A percentile compares a stretch with the other conserved stretches of the same genome.
Evolutionary conservation across 371 early-diverging fungal species (phyloP).

Genomic region (Rhizopus stolonifer): DNA sequence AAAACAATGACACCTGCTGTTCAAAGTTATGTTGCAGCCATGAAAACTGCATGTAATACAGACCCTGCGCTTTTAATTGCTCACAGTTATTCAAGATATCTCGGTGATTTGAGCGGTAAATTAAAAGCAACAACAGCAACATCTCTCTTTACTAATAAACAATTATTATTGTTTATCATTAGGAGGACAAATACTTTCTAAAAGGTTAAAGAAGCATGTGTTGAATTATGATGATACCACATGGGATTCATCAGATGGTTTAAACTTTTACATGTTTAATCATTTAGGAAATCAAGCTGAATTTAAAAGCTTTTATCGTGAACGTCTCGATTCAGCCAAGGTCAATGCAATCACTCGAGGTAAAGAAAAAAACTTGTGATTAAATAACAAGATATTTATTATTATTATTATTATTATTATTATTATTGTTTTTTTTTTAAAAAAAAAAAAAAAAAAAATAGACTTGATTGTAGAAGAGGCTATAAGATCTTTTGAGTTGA

Average conservation of each 20-base stretch:
- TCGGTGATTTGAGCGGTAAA: conserved; percentile 61
- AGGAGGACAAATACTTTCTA: conserved; percentile 63
- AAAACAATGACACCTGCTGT: conserved; percentile 56
- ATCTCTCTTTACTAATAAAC: too few species aligned
- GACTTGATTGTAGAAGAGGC: conserved; percentile 45
- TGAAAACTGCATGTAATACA: conserved; percentile 43
- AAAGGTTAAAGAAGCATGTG: conserved; percentile 54
- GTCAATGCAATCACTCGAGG: conserved; percentile 35
- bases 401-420: too few species aligned
- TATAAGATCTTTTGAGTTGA: conserved; percentile 43
- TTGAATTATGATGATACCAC: conserved; percentile 31
- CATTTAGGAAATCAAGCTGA: conserved; percentile 53
- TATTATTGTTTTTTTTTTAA: too few species aligned
- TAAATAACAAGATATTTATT: too few species aligned
- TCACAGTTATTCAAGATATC: conserved; percentile 62
- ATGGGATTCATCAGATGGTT: conserved; percentile 48
- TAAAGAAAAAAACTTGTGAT: conserved; percentile 2
- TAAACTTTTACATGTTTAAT: conserved; percentile 53
- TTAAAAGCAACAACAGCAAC: too few species aligned
- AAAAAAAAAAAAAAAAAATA: conserved; percentile 7
- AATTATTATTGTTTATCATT: too few species aligned
- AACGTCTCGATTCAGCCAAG: conserved; percentile 44
- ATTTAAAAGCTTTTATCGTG: conserved; percentile 61
- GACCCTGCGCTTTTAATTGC: conserved; percentile 59
- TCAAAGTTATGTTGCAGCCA: conserved; percentile 45